Percentiles rank a stretch among this genome's conserved stretches.
phyloP scores from a whole-genome alignment of 768 basidiomycete species.

The Tylopilus vinaceipallidus region DNA sequence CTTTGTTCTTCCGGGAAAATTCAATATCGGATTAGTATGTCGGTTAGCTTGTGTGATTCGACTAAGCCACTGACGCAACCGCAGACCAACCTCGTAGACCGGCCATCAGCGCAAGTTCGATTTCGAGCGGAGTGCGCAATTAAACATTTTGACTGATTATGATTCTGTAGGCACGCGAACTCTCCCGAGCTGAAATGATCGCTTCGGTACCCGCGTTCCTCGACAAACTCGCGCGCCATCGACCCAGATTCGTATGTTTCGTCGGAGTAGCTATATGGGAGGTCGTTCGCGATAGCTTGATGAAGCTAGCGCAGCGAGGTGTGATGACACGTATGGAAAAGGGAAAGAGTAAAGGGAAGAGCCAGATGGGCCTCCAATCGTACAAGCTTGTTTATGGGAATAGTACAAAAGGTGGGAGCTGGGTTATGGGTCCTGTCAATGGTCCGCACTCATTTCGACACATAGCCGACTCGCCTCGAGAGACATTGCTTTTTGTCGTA shows the following conservation, averaged over 20 bases:
- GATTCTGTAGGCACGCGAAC: slow-evolving; percentile 48
- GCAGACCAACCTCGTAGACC: slow-evolving; percentile 74
- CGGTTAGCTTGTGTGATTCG: neutral
- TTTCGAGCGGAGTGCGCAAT: neutral
- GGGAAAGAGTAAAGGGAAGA: slow-evolving; percentile 10
- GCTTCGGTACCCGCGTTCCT: slow-evolving; percentile 58
- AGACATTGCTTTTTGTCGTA: slow-evolving; percentile 73
- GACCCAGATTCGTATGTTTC: slow-evolving; percentile 72
- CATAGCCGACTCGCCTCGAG: slow-evolving; percentile 22
- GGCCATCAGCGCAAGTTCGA: slow-evolving; percentile 63
- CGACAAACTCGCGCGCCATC: slow-evolving; percentile 51
- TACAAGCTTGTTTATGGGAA: slow-evolving; percentile 20
- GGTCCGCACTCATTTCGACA: too few relatives aligned
- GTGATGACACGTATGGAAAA: slow-evolving; percentile 3
- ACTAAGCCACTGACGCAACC: neutral
- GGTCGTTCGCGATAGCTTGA: slow-evolving; percentile 35
- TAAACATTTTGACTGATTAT: neutral
- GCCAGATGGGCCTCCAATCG: slow-evolving; percentile 20
- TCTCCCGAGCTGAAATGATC: slow-evolving; percentile 50
- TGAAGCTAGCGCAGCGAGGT: slow-evolving; percentile 21
- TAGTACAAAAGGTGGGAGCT: slow-evolving; percentile 5
- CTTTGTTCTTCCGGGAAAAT: slow-evolving; percentile 52
- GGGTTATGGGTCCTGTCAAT: too few relatives aligned
- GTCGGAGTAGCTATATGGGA: slow-evolving; percentile 72
- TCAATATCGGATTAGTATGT: slow-evolving; percentile 65